Evolutionary conservation across 257 asterid genomes (phyloP).

Genomic region (Pogostemon cablin): DNA sequence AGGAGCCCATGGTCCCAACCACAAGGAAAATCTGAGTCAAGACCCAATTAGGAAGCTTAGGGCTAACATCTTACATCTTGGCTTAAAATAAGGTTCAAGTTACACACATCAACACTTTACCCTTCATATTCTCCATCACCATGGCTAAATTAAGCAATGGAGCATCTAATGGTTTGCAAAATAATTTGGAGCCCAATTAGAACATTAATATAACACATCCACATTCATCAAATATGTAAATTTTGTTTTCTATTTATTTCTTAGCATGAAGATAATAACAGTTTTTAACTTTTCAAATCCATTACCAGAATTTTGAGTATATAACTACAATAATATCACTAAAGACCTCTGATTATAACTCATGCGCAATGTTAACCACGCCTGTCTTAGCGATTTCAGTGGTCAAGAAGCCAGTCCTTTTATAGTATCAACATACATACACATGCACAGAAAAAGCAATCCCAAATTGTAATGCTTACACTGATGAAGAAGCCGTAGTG

Average conservation of each 20-base stretch:
- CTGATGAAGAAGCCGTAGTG: constrained; percentile 96
- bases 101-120: neutral
- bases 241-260: constrained; percentile 2
- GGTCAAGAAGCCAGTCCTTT: constrained; percentile 23
- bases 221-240: neutral
- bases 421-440: neutral
- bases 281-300: constrained; percentile 1
- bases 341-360: neutral
- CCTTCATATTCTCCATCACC: neutral
- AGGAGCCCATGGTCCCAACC: constrained; percentile 9
- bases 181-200: neutral
- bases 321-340: constrained; percentile 6
- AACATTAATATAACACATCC: neutral
- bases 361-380: neutral
- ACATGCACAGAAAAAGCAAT: constrained; percentile 17
- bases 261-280: constrained; percentile 9
- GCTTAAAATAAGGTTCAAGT: neutral
- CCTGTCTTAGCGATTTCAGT: constrained; percentile 10
- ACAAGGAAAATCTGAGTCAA: neutral
- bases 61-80: neutral
- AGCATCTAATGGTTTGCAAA: neutral
- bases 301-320: neutral
- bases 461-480: constrained; percentile 55
- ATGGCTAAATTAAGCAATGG: neutral
- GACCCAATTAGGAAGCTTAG: neutral